These are phyloP conservation scores for Myriosclerotinia duriaeana DNA, from an alignment of 2,329 filamentous ascomycete species.

Conservation along the genomic window DNA sequence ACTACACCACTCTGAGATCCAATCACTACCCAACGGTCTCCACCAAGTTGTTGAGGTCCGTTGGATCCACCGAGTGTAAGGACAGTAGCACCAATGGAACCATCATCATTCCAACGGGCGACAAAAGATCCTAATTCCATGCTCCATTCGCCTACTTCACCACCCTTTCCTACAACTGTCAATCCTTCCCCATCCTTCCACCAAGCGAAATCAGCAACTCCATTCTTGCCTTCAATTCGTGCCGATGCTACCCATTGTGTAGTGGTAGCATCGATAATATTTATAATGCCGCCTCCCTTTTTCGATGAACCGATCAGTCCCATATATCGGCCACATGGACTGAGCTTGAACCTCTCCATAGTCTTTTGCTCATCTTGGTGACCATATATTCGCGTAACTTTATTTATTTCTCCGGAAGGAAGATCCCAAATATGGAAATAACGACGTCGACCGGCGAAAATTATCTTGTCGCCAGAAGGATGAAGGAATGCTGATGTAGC, in stretches of 20 bases:
- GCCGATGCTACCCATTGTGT: conserved; percentile 86
- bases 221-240: conserved; percentile 76
- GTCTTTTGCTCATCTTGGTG: conserved; percentile 78
- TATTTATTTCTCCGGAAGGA: conserved; percentile 75
- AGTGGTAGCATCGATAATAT: conserved; percentile 75
- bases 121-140: conserved; percentile 67
- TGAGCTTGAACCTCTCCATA: conserved; percentile 89
- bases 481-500: conserved; percentile 78
- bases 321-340: conserved; percentile 83
- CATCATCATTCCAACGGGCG: conserved; percentile 85
- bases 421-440: conserved; percentile 97
- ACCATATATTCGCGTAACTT: conserved; percentile 72
- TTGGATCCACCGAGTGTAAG: conserved; percentile 72
- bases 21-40: conserved; percentile 84
- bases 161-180: conserved; percentile 79
- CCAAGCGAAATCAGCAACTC: conserved; percentile 90
- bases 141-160: conserved; percentile 88
- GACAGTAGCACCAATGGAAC: conserved; percentile 80
- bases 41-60: conserved; percentile 61
- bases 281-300: conserved; percentile 86
- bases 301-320: conserved; percentile 75
- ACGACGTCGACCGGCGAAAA: conserved; percentile 81
- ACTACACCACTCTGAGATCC: conserved; percentile 85
- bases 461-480: conserved; percentile 72
- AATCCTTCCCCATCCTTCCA: conserved; percentile 83